Evolutionary conservation across 441 rosid genomes (phyloP).

Genomic region (Erodium moschatum): DNA sequence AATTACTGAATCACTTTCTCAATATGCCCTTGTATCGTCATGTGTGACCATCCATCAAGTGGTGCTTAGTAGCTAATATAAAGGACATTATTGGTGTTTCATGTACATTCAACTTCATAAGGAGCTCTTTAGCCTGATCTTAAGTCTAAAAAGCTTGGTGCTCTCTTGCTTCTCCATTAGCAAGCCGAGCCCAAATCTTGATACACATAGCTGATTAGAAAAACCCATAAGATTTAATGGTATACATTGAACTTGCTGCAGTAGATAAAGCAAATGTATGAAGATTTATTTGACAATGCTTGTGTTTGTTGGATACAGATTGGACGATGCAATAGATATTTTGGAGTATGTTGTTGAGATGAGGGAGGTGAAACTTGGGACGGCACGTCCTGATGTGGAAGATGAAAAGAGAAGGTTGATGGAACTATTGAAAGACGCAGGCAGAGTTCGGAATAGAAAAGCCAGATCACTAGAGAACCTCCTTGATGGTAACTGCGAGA

Average conservation of each 20-base stretch:
- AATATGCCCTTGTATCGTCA: no score
- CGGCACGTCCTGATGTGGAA: slow-evolving; percentile 74
- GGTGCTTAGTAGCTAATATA: no score
- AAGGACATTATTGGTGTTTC: no score
- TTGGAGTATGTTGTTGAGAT: slow-evolving; percentile 61
- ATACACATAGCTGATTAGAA: no score
- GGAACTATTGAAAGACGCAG: slow-evolving; percentile 68
- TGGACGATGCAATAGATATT: slow-evolving; percentile 73
- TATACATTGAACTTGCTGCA: not conserved
- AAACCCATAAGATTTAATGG: no score
- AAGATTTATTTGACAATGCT: not conserved
- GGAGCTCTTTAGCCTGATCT: no score
- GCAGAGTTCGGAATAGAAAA: slow-evolving; percentile 62
- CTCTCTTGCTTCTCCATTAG: no score
- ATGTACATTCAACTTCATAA: no score
- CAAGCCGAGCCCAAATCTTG: no score
- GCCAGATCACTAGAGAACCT: slow-evolving; percentile 68
- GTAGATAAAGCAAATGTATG: not conserved
- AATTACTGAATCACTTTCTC: no score
- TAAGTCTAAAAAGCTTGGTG: no score
- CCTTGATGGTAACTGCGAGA: slow-evolving; percentile 39
- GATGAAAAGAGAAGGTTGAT: slow-evolving; percentile 83
- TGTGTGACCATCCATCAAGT: no score
- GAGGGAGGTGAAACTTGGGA: slow-evolving; percentile 89
- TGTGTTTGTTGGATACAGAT: slow-evolving; percentile 33